Evolutionary conservation across 257 asterid species (phyloP).

Genomic region (Anisodus acutangulus): DNA sequence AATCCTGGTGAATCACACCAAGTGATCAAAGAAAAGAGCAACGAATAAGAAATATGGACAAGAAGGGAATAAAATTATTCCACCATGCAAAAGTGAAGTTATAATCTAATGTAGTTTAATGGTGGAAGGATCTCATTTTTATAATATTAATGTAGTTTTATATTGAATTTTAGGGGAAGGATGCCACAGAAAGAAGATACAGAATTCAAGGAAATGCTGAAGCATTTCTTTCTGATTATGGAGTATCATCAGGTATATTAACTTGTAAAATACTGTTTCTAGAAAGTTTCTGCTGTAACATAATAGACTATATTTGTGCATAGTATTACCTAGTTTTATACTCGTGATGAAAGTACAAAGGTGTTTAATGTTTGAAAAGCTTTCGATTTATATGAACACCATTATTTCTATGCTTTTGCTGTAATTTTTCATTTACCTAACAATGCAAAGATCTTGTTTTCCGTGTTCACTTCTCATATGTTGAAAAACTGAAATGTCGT

Average conservation of each 20-base stretch:
- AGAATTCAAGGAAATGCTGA: conserved; percentile 66
- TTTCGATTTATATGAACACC: neutral
- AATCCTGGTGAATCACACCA: neutral
- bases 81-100: neutral
- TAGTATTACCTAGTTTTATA: neutral
- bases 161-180: conserved; percentile 45
- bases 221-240: conserved; percentile 56
- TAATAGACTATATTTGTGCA: conserved; percentile 10
- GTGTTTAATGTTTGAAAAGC: neutral
- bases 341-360: conserved; percentile 1
- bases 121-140: neutral
- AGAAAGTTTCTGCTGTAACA: conserved; percentile 28
- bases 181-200: conserved; percentile 45
- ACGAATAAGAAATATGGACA: neutral
- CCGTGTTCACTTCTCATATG: neutral
- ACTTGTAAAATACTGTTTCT: conserved; percentile 18
- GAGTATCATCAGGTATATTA: conserved; percentile 69
- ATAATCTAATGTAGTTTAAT: neutral
- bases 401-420: conserved; percentile 19
- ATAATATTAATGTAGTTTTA: neutral
- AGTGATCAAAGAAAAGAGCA: neutral
- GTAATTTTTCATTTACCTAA: conserved; percentile 28
- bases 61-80: neutral
- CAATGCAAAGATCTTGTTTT: neutral
- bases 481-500: neutral